A percentile compares a stretch with the other conserved stretches of the same genome.
Conservation (phyloP, 2,329 filamentous ascomycete genomes). For the Verticillium nubilum region DNA sequence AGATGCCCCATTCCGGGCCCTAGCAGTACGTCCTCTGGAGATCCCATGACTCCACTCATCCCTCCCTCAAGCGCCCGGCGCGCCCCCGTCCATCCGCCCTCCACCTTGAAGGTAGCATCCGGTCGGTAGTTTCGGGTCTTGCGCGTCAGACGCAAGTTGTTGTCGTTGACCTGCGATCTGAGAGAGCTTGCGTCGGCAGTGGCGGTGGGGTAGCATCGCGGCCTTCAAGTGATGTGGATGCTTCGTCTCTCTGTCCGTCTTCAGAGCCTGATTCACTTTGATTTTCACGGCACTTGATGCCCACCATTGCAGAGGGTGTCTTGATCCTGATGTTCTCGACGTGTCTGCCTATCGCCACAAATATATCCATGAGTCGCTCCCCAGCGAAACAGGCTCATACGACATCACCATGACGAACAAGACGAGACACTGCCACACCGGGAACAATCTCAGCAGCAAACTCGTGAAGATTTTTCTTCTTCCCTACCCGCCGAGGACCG, state of each 20-base stretch:
- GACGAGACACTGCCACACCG: not conserved
- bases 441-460: not conserved
- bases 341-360: not conserved
- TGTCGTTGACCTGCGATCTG: not conserved
- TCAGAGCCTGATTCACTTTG: not conserved
- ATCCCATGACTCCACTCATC: constrained; percentile 12
- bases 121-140: constrained; percentile 10
- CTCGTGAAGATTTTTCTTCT: not conserved
- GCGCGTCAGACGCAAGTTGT: constrained; percentile 4
- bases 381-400: not conserved
- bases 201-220: constrained; percentile 6
- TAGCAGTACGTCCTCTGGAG: constrained; percentile 4
- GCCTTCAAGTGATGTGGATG: not conserved
- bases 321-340: not conserved
- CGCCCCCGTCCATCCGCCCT: constrained; percentile 5
- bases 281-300: constrained; percentile 1
- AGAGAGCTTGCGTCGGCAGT: not conserved
- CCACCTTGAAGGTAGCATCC: constrained; percentile 1
- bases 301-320: not conserved
- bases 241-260: not conserved
- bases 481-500: not conserved
- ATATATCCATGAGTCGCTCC: not conserved
- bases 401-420: not conserved
- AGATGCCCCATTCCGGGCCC: constrained; percentile 9
- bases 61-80: constrained; percentile 4